A percentile compares a stretch with the other conserved stretches of the same genome.
phyloP scores from a whole-genome alignment of 305 asterid species.

The Rubia occidens region DNA sequence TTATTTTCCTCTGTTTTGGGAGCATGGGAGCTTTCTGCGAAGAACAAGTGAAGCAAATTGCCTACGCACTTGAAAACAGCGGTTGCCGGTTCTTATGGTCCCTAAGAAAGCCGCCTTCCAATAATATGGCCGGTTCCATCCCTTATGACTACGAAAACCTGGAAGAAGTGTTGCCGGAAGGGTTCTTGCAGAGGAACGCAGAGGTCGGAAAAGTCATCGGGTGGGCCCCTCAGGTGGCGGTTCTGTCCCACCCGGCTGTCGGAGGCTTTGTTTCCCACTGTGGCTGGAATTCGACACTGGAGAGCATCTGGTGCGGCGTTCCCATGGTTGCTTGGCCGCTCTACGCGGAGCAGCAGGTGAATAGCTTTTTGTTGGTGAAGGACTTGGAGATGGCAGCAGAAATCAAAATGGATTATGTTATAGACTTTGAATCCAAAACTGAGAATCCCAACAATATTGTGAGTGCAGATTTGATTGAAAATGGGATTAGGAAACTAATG shows the following conservation, averaged over 20 bases:
- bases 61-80: not conserved
- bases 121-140: not conserved
- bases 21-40: not conserved
- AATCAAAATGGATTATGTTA: not conserved
- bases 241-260: not conserved
- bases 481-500: not conserved
- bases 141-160: not conserved
- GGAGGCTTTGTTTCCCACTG: conserved; percentile 4
- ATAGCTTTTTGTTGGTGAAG: not conserved
- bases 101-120: not conserved
- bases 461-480: not conserved
- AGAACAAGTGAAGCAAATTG: not conserved
- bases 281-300: not conserved
- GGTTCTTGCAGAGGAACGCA: not conserved
- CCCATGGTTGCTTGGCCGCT: not conserved
- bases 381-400: not conserved
- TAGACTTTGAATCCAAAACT: not conserved
- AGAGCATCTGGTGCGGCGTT: conserved; percentile 1
- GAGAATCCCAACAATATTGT: not conserved
- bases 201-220: not conserved
- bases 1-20: not conserved
- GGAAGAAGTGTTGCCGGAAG: not conserved
- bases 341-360: not conserved
- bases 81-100: not conserved
- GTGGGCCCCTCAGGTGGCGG: not conserved